Evolutionary conservation across 2,329 filamentous ascomycete genomes (phyloP).

Genomic region (Cladosporium sp.): DNA sequence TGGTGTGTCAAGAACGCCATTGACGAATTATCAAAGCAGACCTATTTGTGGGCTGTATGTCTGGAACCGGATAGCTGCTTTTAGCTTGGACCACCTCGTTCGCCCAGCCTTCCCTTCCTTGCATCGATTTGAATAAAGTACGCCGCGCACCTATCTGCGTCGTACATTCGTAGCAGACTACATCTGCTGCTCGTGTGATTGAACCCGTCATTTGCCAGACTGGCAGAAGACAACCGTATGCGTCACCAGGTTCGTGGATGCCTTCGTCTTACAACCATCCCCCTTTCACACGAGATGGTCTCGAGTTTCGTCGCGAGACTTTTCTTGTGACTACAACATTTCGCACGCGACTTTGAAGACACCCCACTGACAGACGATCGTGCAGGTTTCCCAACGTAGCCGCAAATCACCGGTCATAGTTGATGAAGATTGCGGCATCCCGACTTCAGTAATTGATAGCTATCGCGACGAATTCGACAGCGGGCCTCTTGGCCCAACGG

Average conservation of each 20-base stretch:
- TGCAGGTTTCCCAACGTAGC: conserved; percentile 12
- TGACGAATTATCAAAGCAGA: conserved; percentile 8
- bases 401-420: conserved; percentile 26
- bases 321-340: background rate
- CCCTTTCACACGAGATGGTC: conserved; percentile 8
- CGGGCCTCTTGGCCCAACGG: conserved; percentile 49
- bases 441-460: conserved; percentile 27
- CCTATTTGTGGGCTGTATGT: conserved; percentile 26
- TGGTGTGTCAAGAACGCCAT: conserved; percentile 15
- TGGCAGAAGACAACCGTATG: conserved; percentile 30
- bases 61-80: conserved; percentile 32
- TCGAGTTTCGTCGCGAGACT: conserved; percentile 9
- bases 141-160: conserved; percentile 23
- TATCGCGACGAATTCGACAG: conserved; percentile 39
- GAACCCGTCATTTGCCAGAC: conserved; percentile 24
- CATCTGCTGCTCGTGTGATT: conserved; percentile 21
- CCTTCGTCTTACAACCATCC: conserved; percentile 13
- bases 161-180: conserved; percentile 32
- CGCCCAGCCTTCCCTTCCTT: conserved; percentile 17
- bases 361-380: background rate
- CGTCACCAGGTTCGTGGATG: conserved; percentile 30
- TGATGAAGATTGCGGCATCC: conserved; percentile 33
- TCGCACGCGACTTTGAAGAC: conserved; percentile 1
- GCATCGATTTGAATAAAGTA: conserved; percentile 12
- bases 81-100: conserved; percentile 19